Evolutionary conservation across 2,329 filamentous ascomycete genomes (phyloP).

Genomic region (Colletotrichum filicis): DNA sequence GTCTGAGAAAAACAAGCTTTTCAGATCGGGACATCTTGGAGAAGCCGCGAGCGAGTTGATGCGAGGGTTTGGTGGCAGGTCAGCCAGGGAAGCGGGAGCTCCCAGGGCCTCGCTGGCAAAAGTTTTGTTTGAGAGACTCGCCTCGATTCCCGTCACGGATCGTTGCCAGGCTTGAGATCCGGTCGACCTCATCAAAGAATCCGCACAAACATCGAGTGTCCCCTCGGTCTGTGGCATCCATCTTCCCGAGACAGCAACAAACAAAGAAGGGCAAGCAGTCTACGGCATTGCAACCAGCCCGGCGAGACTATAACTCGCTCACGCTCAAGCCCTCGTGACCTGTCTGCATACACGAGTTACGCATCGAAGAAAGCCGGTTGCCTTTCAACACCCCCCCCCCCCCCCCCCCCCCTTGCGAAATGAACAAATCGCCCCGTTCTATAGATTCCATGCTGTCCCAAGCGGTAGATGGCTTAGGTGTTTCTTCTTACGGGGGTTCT

Average conservation of each 20-base stretch:
- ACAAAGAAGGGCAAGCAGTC: constrained; percentile 30
- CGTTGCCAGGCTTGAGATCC: constrained; percentile 9
- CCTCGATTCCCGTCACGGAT: not conserved
- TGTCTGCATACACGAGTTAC: no score
- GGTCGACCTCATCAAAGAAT: not conserved
- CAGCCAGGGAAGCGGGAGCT: not conserved
- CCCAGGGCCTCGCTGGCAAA: not conserved
- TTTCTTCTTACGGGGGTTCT: constrained; percentile 41
- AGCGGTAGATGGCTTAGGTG: constrained; percentile 29
- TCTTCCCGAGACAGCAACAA: constrained; percentile 37
- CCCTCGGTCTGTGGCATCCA: constrained; percentile 23
- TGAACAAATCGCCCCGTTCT: constrained; percentile 11
- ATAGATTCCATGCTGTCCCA: constrained; percentile 31
- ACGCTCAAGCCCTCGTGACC: not conserved
- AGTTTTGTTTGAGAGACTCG: not conserved
- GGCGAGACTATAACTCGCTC: not conserved
- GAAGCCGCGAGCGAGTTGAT: not conserved
- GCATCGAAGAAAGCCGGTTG: no score
- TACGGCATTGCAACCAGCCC: not conserved
- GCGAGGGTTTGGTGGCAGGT: not conserved
- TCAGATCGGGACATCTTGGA: not conserved
- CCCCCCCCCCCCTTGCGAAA: not conserved
- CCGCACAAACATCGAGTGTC: constrained; percentile 16
- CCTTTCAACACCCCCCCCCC: no score
- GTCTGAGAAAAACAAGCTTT: not conserved